phyloP scores from a whole-genome alignment of 2,329 filamentous ascomycete species.

The Lasiodiplodia theobromae region DNA sequence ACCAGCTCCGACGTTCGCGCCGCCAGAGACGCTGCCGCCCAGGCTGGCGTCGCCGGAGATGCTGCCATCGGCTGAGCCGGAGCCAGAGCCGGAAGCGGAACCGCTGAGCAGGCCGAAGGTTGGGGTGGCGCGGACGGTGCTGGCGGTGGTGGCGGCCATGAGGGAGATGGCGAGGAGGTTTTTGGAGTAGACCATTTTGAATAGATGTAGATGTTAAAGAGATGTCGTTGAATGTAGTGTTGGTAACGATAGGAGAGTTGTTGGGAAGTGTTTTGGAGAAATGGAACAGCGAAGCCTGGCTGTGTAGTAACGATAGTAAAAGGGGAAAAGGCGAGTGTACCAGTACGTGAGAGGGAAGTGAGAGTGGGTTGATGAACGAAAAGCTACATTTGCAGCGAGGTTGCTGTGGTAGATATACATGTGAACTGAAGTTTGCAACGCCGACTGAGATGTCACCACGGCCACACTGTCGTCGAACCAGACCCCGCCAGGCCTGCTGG shows the following conservation, averaged over 20 bases:
- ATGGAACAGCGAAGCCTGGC: background rate
- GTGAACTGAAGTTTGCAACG: background rate
- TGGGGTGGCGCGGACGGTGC: background rate
- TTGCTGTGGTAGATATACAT: background rate
- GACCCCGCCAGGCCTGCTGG: background rate
- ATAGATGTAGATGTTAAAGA: too few relatives aligned
- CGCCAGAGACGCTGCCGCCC: background rate
- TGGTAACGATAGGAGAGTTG: background rate
- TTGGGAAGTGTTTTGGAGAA: background rate
- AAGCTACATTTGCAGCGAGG: background rate
- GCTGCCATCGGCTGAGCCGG: background rate
- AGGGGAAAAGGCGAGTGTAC: background rate
- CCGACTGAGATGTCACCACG: background rate
- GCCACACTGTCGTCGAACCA: background rate
- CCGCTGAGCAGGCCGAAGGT: conserved; percentile 1
- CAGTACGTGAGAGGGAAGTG: conserved; percentile 4
- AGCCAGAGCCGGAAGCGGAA: background rate
- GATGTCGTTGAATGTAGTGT: background rate
- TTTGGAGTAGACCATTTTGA: conserved; percentile 21
- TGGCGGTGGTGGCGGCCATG: background rate
- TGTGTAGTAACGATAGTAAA: conserved; percentile 6
- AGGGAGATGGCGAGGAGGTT: conserved; percentile 14
- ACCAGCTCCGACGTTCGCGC: background rate
- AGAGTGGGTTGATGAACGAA: conserved; percentile 7
- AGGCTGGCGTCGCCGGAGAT: too few relatives aligned